Evolutionary conservation across 2,329 filamentous ascomycete species (phyloP).

Genomic region (Passalora sequoiae): DNA sequence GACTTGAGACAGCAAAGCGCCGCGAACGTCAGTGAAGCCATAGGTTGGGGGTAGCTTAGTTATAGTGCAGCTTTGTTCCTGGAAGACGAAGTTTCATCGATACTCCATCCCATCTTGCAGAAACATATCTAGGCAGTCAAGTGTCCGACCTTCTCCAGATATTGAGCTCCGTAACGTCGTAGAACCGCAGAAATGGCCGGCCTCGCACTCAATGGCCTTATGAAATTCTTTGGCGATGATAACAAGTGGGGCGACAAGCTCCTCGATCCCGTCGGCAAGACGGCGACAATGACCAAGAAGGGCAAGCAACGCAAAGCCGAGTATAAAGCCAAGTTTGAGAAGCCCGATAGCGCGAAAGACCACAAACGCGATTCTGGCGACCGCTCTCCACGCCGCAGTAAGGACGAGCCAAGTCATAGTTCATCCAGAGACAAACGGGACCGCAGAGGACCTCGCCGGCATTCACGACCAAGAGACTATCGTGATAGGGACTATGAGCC

Average conservation of each 20-base stretch:
- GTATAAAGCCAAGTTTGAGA: neutral
- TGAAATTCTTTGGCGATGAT: slow-evolving; percentile 8
- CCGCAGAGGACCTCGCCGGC: neutral
- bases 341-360: neutral
- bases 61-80: neutral
- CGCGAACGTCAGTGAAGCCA: neutral
- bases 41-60: neutral
- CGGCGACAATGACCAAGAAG: slow-evolving; percentile 1
- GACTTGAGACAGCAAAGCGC: neutral
- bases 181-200: slow-evolving; percentile 3
- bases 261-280: slow-evolving; percentile 7
- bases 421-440: neutral
- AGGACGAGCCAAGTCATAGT: neutral
- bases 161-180: too few species aligned
- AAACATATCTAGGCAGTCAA: too few species aligned
- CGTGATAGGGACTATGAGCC: neutral
- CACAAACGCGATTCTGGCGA: neutral
- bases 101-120: neutral
- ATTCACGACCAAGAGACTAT: neutral
- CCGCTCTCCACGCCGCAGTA: neutral
- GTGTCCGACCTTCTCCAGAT: too few species aligned
- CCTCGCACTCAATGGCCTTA: slow-evolving; percentile 8
- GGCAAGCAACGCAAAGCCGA: neutral
- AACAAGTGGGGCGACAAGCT: slow-evolving; percentile 11
- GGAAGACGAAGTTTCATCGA: neutral